Base-by-base conservation (phyloP, 108 stramenopile species). In the Cyclotella sp. region DNA sequence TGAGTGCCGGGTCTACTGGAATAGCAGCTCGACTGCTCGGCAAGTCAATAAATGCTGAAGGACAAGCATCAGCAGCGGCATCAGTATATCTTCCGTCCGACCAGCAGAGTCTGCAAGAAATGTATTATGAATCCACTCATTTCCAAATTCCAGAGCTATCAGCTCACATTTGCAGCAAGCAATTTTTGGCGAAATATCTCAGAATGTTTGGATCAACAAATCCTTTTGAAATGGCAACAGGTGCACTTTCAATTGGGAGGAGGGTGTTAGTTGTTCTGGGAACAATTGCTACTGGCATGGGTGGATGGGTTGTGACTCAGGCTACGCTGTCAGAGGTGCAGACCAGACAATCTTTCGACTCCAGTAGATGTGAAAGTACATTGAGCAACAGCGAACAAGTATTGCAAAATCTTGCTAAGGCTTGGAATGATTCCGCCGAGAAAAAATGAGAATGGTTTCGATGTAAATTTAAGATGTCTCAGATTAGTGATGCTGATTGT, bases 71-170 rank as follows among this genome's bases (percentile, higher is more conserved):
- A 42, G 72, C 53, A 34, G 40, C 65, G 44, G 51, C 41, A 54
- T 65, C 21, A n/a, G 69, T 89, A 47, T 75, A 79, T 22, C 59
- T 89, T 22, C 89, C 89, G 13, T 55, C 63, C 14, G 86, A 90
- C 57, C 60, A 49, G 10, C 47, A 71, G 62, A 57, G 45, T 21
- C 58, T 90, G 21, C 24, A 66, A 27, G 89, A 90, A 39, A 42
- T 90, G 27, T 87, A 78, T 59, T 73, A 86, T 16, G 89, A 90
- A 75, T 76, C 85, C 8, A 16, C 55, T 15, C 82, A 87, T 59
- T 90, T 84, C 64, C 40, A 85, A 70, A 84, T 90, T 29, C 46
- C 63, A 9, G 89, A 90, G 53, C 45, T 90, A 44, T 29, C 72
- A 59, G 59, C 59, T 39, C 18, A 49, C 18, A 62, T 84, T n/a